Evolutionary conservation across 1,284 basidiomycete genomes (phyloP).

Genomic region (Rhodotorula sp.): DNA sequence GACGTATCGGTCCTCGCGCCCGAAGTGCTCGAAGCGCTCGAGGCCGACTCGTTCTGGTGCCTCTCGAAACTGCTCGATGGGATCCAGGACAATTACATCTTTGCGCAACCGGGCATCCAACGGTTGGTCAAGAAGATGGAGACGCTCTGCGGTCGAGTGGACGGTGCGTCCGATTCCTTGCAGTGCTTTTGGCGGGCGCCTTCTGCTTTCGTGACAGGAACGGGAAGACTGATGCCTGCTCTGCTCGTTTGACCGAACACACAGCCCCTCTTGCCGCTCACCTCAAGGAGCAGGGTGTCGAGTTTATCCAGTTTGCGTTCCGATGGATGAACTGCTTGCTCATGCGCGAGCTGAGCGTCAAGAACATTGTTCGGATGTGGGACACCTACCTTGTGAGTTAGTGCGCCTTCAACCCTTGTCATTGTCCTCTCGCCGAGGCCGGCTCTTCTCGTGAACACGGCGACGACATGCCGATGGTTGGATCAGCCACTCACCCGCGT

Average conservation of each 20-base stretch:
- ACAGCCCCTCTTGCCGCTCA: constrained; percentile 76
- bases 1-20: constrained; percentile 73
- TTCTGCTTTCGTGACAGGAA: not conserved
- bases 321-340: constrained; percentile 98
- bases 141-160: constrained; percentile 85
- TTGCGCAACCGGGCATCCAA: constrained; percentile 90
- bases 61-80: constrained; percentile 88
- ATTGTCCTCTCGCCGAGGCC: not conserved
- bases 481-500: too few relatives aligned
- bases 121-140: constrained; percentile 87
- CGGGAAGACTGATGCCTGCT: not conserved
- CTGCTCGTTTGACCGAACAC: not conserved
- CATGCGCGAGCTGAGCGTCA: constrained; percentile 92
- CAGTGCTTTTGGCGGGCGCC: too few relatives aligned
- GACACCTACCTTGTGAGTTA: constrained; percentile 87
- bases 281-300: constrained; percentile 82
- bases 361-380: constrained; percentile 97
- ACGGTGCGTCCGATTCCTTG: constrained; percentile 59
- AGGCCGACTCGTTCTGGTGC: constrained; percentile 97
- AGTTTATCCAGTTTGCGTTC: constrained; percentile 98
- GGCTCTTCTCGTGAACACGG: not conserved
- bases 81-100: constrained; percentile 96
- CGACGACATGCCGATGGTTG: too few relatives aligned
- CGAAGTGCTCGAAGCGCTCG: constrained; percentile 72
- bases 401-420: constrained; percentile 1